Evolutionary conservation across 495 filamentous ascomycete genomes (phyloP).

Genomic region (Aspergillus ostianus): DNA sequence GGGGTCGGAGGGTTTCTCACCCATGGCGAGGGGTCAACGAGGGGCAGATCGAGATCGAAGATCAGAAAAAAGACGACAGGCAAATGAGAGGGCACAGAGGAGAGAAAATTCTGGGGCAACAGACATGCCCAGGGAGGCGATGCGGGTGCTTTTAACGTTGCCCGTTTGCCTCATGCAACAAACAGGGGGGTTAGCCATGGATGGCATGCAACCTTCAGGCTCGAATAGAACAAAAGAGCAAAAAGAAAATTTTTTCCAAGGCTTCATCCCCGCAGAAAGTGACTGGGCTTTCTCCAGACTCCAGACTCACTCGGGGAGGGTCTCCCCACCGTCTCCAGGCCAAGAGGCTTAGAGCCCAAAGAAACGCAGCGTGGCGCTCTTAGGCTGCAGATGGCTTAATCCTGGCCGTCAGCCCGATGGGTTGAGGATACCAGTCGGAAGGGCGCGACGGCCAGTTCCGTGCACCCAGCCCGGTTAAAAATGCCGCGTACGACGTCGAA

Average conservation of each 20-base stretch:
- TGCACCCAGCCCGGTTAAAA: not conserved
- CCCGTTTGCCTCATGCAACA: not conserved
- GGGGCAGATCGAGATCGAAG: conserved; percentile 2
- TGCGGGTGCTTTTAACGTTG: conserved; percentile 11
- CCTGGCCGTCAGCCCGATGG: not conserved
- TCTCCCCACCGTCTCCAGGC: conserved; percentile 1
- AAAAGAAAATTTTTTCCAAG: not conserved
- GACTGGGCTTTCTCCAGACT: conserved; percentile 1
- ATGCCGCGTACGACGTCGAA: not conserved
- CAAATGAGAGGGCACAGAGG: conserved; percentile 13
- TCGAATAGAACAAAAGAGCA: not conserved
- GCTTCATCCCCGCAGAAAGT: conserved; percentile 5
- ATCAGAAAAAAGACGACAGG: conserved; percentile 1
- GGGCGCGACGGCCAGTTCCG: not conserved
- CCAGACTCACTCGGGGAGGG: not conserved
- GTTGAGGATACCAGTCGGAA: too few species aligned
- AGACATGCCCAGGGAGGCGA: conserved; percentile 5
- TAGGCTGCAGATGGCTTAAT: conserved; percentile 4
- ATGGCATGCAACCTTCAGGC: not conserved
- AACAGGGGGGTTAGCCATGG: not conserved
- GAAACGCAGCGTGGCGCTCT: conserved; percentile 3
- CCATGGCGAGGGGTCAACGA: conserved; percentile 10
- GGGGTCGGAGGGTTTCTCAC: conserved; percentile 12
- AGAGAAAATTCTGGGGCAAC: conserved; percentile 2
- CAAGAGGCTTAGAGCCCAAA: conserved; percentile 17